phyloP scores from a whole-genome alignment of 805 yeast genomes.

The Kuraishia cidri region DNA sequence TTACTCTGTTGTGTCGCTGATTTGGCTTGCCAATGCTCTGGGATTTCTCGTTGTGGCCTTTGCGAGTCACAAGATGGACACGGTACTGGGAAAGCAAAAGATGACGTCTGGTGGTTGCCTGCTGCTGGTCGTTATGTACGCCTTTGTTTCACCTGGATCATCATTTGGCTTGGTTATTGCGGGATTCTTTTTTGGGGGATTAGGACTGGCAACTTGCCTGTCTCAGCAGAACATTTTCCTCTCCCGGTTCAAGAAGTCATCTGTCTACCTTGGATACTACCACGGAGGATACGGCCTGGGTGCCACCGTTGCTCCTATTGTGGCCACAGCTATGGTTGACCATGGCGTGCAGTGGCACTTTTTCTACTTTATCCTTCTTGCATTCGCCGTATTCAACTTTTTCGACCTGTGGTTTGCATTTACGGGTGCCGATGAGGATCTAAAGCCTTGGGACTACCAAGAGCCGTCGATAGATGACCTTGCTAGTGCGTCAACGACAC shows the following conservation, averaged over 20 bases:
- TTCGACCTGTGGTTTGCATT: slow-evolving; percentile 33
- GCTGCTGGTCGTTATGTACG: slow-evolving; percentile 28
- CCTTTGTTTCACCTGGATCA: slow-evolving; percentile 37
- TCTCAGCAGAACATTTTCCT: slow-evolving; percentile 46
- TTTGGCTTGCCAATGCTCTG: slow-evolving; percentile 51
- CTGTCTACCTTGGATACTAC: slow-evolving; percentile 47
- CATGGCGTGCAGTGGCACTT: slow-evolving; percentile 43
- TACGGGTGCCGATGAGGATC: slow-evolving; percentile 36
- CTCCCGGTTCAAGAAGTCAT: slow-evolving; percentile 39
- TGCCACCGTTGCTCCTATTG: slow-evolving; percentile 60
- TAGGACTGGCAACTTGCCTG: slow-evolving; percentile 40
- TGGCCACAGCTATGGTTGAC: slow-evolving; percentile 46
- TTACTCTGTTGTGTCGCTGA: slow-evolving; percentile 45
- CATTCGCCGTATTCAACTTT: slow-evolving; percentile 22
- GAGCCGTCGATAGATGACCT: slow-evolving; percentile 10
- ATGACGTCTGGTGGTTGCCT: slow-evolving; percentile 29
- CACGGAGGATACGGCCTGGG: slow-evolving; percentile 73
- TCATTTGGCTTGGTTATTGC: slow-evolving; percentile 36
- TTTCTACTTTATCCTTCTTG: slow-evolving; percentile 41
- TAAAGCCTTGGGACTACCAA: slow-evolving; percentile 22
- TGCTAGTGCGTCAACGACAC: background rate
- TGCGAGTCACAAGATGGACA: slow-evolving; percentile 34
- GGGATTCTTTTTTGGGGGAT: slow-evolving; percentile 49
- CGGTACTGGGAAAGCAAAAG: slow-evolving; percentile 28
- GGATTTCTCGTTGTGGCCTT: slow-evolving; percentile 45